Evolutionary conservation across 176 grass and related monocot genomes (phyloP).

Genomic region (Tillandsia fasciculata): DNA sequence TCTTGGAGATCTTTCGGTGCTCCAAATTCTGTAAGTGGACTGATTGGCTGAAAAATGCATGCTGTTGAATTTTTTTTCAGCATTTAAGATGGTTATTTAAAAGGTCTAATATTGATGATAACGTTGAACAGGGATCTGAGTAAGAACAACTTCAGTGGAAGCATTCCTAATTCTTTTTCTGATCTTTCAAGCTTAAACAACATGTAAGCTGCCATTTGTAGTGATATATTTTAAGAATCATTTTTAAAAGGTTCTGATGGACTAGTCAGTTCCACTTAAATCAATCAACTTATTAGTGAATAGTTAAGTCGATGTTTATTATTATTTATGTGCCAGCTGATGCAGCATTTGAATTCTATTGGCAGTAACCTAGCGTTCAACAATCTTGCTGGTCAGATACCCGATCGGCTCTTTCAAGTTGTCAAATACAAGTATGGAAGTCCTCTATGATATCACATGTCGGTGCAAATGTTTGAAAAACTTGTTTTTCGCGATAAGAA

Average conservation of each 20-base stretch:
- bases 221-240: not conserved
- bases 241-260: not conserved
- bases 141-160: constrained; percentile 50
- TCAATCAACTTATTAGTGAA: constrained; percentile 12
- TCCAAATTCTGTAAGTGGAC: constrained; percentile 66
- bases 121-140: constrained; percentile 58
- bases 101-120: constrained; percentile 5
- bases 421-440: constrained; percentile 50
- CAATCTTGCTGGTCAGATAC: constrained; percentile 49
- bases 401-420: constrained; percentile 38
- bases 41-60: not conserved
- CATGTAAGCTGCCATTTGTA: constrained; percentile 55
- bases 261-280: not conserved
- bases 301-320: not conserved
- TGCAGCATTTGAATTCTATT: constrained; percentile 16
- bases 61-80: constrained; percentile 1
- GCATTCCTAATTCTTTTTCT: constrained; percentile 52
- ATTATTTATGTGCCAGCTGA: constrained; percentile 13
- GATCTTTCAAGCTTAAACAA: constrained; percentile 35
- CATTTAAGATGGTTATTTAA: too few relatives aligned
- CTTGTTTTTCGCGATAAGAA: too few relatives aligned
- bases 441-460: constrained; percentile 16
- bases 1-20: constrained; percentile 48
- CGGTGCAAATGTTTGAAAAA: not conserved
- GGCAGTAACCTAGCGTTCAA: constrained; percentile 66